These are phyloP conservation scores for Xylaria sp. DNA, from an alignment of 2,329 filamentous ascomycete genomes.

Conservation along the genomic window DNA sequence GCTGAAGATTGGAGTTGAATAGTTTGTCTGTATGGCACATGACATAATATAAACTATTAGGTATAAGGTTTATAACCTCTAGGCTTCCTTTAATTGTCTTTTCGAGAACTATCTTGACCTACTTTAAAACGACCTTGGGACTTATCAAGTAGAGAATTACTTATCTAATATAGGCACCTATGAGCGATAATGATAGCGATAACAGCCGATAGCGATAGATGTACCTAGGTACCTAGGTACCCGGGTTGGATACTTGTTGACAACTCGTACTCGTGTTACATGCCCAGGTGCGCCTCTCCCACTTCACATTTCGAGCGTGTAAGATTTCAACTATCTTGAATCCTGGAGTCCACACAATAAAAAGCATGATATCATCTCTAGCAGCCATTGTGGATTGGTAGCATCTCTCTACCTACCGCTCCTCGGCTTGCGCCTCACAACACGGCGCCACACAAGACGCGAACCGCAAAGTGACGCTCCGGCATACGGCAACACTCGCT, in stretches of 20 bases:
- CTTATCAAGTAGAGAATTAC: neutral
- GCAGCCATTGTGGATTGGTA: slow-evolving; percentile 10
- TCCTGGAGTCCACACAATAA: neutral
- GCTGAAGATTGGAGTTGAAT: too few species aligned
- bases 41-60: too few species aligned
- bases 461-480: slow-evolving; percentile 3
- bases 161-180: neutral
- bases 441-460: neutral
- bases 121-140: too few species aligned
- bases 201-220: slow-evolving; percentile 27
- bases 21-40: too few species aligned
- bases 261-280: neutral
- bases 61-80: too few species aligned
- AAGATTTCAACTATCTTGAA: neutral
- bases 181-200: neutral
- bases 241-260: neutral
- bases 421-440: neutral
- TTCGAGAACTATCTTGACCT: too few species aligned
- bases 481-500: slow-evolving; percentile 4
- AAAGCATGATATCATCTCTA: neutral
- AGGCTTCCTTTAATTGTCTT: too few species aligned
- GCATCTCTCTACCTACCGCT: neutral
- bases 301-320: slow-evolving; percentile 1
- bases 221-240: slow-evolving; percentile 7
- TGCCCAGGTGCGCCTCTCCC: neutral